phyloP scores from a whole-genome alignment of 2,329 filamentous ascomycete species.

The Cordyceps javanica region DNA sequence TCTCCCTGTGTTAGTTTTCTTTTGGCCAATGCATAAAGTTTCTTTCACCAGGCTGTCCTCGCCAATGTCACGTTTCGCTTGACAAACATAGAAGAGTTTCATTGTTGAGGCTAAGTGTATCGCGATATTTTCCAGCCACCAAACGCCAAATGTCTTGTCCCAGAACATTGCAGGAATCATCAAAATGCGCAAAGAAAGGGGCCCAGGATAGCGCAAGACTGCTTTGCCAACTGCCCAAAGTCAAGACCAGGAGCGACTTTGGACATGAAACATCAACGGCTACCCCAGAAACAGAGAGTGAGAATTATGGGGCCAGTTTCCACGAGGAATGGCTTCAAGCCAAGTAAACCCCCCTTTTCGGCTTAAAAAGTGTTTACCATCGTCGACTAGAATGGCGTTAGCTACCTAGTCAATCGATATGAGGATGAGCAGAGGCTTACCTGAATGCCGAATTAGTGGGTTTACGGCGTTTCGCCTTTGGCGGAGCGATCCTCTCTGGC shows the following conservation, averaged over 20 bases:
- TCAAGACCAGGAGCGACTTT: background rate
- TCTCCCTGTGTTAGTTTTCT: background rate
- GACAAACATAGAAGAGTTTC: background rate
- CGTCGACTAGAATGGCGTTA: background rate
- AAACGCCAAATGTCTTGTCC: background rate
- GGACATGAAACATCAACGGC: background rate
- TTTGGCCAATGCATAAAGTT: background rate
- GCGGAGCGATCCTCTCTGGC: background rate
- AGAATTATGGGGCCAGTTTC: background rate
- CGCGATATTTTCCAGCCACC: constrained; percentile 1
- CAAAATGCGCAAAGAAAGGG: background rate
- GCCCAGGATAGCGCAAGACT: too few relatives aligned
- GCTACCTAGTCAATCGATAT: background rate
- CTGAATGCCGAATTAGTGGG: constrained; percentile 11
- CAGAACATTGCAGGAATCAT: background rate
- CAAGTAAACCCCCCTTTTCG: background rate
- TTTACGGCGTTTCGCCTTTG: constrained; percentile 3
- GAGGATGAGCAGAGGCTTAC: background rate
- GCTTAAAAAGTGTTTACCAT: background rate
- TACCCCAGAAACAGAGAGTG: background rate
- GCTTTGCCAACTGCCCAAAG: background rate
- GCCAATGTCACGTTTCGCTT: background rate
- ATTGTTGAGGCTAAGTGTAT: constrained; percentile 1
- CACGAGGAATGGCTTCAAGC: background rate
- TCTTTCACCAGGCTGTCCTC: background rate